A percentile compares a stretch with the other conserved stretches of the same genome.
phyloP scores from a whole-genome alignment of 2,329 filamentous ascomycete genomes.

The Ambrosiella beaveri region DNA sequence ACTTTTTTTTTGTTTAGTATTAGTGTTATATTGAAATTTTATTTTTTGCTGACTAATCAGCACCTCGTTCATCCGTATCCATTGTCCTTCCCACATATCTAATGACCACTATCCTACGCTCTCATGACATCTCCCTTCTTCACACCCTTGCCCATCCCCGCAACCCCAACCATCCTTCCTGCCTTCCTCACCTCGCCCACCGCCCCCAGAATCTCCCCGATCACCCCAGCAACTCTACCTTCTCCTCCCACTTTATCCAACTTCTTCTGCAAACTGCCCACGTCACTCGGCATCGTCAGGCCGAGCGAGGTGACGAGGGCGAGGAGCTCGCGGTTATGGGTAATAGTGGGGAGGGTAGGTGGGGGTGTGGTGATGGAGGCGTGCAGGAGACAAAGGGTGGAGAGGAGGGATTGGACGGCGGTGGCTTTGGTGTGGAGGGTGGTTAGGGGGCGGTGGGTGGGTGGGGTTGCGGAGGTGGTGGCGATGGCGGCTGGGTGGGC shows the following conservation, averaged over 20 bases:
- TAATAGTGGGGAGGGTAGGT: constrained; percentile 30
- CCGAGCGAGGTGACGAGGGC: constrained; percentile 30
- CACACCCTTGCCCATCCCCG: background rate
- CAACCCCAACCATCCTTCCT: background rate
- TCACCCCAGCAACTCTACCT: background rate
- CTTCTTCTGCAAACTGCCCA: constrained; percentile 18
- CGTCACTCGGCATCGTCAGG: constrained; percentile 57
- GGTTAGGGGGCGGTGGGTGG: constrained; percentile 35
- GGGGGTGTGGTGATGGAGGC: constrained; percentile 60
- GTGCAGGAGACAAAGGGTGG: constrained; percentile 53
- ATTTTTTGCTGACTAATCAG: background rate
- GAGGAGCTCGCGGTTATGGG: background rate
- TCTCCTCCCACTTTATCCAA: background rate
- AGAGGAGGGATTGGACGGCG: constrained; percentile 82
- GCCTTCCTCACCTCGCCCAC: background rate
- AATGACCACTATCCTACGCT: background rate
- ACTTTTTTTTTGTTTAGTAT: background rate
- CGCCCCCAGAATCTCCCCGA: background rate
- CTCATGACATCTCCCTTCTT: background rate
- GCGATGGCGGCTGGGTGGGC: background rate
- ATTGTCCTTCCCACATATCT: background rate
- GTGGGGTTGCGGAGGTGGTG: background rate
- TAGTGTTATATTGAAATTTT: background rate
- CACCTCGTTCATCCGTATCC: background rate
- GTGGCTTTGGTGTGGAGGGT: constrained; percentile 74